A percentile compares a stretch with the other conserved stretches of the same genome.
Evolutionary conservation across 805 yeast species (phyloP).

Genomic region (Candida yuanshanica): DNA sequence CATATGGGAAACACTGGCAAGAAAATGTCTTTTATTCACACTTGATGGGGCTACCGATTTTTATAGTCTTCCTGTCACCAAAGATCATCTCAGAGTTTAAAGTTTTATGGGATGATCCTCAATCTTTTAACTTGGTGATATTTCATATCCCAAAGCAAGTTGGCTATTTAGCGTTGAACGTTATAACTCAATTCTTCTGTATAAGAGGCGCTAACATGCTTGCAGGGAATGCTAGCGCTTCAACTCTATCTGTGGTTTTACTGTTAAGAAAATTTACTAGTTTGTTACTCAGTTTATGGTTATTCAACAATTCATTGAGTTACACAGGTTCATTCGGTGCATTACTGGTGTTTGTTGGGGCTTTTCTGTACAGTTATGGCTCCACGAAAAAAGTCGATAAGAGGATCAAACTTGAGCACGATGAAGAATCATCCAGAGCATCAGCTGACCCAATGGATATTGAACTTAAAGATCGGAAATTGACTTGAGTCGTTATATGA

Average conservation of each 20-base stretch:
- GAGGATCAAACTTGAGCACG: not conserved
- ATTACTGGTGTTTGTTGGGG: conserved; percentile 48
- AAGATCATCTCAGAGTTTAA: conserved; percentile 27
- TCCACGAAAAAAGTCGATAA: not conserved
- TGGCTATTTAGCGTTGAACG: conserved; percentile 36
- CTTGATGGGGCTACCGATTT: conserved; percentile 47
- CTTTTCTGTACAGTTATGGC: conserved; percentile 38
- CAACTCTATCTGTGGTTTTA: conserved; percentile 56
- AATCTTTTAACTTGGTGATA: conserved; percentile 12
- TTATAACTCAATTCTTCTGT: conserved; percentile 52
- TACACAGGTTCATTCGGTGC: conserved; percentile 40
- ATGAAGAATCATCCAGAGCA: not conserved
- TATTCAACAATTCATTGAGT: conserved; percentile 43
- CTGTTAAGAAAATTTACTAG: conserved; percentile 57
- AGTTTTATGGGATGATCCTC: conserved; percentile 13
- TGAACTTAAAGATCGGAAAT: not conserved
- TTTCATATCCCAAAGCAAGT: conserved; percentile 21
- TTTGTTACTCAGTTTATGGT: conserved; percentile 44
- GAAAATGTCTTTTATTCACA: conserved; percentile 63
- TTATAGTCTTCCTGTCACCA: conserved; percentile 30
- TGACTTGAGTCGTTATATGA: no score
- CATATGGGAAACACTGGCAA: conserved; percentile 55
- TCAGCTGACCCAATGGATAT: not conserved
- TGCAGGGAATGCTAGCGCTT: conserved; percentile 49
- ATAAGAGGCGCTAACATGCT: conserved; percentile 61